Evolutionary conservation across 352 stramenopile genomes (phyloP), one percentile per base, ranked within the genome.

Genomic region (Aphanomyces astaci): DNA sequence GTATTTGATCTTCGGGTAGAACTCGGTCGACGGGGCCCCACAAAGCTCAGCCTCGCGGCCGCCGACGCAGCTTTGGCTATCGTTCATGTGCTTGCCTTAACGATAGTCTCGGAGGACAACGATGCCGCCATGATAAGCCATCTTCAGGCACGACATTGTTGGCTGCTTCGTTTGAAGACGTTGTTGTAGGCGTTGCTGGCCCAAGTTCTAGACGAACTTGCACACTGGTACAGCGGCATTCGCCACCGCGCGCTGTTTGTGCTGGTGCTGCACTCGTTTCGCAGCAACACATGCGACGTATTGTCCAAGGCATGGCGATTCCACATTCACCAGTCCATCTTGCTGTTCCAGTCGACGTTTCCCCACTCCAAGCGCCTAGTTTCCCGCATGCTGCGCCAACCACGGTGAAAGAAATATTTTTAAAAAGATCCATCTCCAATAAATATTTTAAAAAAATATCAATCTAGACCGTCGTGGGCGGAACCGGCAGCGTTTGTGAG

Each of bases 1-100:
- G n/a, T n/a, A n/a, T n/a, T n/a, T 53, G 45, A 53, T 19, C 9
- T 53, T 7, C 4, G 9, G 9, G 45, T 25, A 53, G 45, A 53
- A 25, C 45, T 25, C 22, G 45, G 19, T 4, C 4, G 28, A 4
- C 3, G 19, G 2, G 33, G 31, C 4, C 56, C 56, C 3, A 65
- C 56, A 15, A 65, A 65, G 32, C 56, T 65, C 56, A 65, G 56
- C 22, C 32, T 65, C 15, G 56, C 56, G 0, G 56, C 56, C 5
- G 56, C 56, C 40, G 56, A 65, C 40, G 31, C 56, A 0, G 32
- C 32, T 0, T 48, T 65, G 7, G 36, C 25, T 15, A 48, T 65
- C 33, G 19, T 39, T 17, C 30, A 65, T 30, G 40, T 53, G 10
- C 3, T 53, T 22, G 33, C 39, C 17, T 22, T 65, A 13, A 27